Base-by-base conservation (phyloP, 768 basidiomycete species). In the Clitopilus hobsonii region DNA sequence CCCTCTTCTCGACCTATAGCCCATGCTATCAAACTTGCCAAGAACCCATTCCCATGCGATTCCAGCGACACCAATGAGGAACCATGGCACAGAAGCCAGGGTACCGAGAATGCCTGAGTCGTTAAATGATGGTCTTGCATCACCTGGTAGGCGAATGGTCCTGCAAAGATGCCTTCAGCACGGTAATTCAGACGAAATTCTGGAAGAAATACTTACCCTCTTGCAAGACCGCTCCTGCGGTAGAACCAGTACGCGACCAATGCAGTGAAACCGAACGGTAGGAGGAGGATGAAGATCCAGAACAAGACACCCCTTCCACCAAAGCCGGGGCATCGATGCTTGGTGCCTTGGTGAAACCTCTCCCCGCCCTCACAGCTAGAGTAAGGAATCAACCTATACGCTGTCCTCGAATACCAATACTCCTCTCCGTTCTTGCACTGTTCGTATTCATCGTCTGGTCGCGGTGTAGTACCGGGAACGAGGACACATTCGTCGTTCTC, bases 381-480 rank as follows among this genome's bases (percentile, higher is more conserved):
- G 68, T 89, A 89, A 0, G 89, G 89, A 49, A 98, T 91, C 70
- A 91, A 87, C 51, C 94, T 89, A 66, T 96, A 96, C 4, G 86
- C 74, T 0, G 96, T 98, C 24, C 94, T 85, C 52, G 93, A 94
- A 66, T 94, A 98, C 97, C 97, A 99, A 67, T 78, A 91, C 2
- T 88, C 84, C 45, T 85, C 85, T 18, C 75, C 80, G 52, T 70
- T 69, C 20, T 71, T 73, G 63, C 91, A 94, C 4, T 80, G 76
- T 25, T 80, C 79, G 32, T 80, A 76, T 25, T 80, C 79, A 32
- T 94, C 91, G 24, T 74, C 60, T 0, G 80, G 67, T 10, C 89
- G 77, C 0, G 94, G 79, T 3, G 70, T 67, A 0, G 86, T 87
- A 10, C 89, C 92, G 6, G 81, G 71, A 1, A 86, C 83, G 13